Evolutionary conservation across 176 grass and related monocot genomes (phyloP).

Genomic region (Olyra latifolia): DNA sequence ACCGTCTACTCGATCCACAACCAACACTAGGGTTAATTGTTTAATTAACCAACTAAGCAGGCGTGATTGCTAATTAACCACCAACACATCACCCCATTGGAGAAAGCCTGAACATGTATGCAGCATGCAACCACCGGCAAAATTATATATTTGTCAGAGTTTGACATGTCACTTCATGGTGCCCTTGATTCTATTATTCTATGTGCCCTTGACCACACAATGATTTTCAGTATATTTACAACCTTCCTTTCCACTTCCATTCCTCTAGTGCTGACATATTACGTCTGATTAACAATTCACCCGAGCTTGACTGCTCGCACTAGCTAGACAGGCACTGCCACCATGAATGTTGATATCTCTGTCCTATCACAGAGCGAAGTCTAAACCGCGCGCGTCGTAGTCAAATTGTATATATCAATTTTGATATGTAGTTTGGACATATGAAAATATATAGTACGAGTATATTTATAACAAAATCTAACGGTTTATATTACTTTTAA

Average conservation of each 20-base stretch:
- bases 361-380: no score
- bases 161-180: conserved; percentile 16
- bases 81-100: background rate
- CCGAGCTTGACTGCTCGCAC: background rate
- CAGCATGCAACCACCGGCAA: background rate
- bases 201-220: background rate
- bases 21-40: background rate
- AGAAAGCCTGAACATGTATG: background rate
- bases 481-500: no score
- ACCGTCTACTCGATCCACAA: background rate
- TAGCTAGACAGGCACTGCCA: background rate
- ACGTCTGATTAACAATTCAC: background rate
- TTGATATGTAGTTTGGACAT: no score
- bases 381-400: no score
- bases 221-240: background rate
- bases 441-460: no score
- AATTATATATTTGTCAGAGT: background rate
- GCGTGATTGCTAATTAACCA: background rate
- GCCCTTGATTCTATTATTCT: no score
- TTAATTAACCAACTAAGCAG: background rate
- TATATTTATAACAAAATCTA: no score
- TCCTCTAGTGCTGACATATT: no score
- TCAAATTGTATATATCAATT: no score
- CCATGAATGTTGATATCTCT: background rate
- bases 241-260: background rate